Base-by-base conservation (phyloP, 2,329 filamentous ascomycete species). In the Scleromitrula shiraiana region DNA sequence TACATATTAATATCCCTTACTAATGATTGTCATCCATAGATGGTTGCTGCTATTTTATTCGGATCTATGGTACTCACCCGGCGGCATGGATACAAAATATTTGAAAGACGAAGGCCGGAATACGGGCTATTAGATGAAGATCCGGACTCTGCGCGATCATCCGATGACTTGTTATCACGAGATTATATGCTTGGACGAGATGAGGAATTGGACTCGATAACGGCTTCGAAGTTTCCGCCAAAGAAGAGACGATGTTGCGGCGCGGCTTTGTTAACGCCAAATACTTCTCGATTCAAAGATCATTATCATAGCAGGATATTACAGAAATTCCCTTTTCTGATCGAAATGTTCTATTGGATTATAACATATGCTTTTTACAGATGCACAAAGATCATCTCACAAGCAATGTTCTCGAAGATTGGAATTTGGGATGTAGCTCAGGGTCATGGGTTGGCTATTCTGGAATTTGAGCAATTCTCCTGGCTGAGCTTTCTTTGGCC, bases 281-380 rank as follows among this genome's bases (percentile, higher is more conserved):
- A 80, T 57, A 76, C 78, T 2, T 75, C 75, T 3, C 72, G 76
- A n/a, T 85, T 82, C 63, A 70, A 73, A 32, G 70, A 74, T 51
- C 66, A 82, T 60, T 62, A 75, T 41, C 80, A 83, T 62, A 82
- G 76, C 52, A 71, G 79, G 22, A 70, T 84, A 47, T 68, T 85
- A 50, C 76, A 82, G 61, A 81, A 80, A 59, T 83, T 78, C 56
- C 77, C 78, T 1, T 83, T 83, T 59, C 59, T 82, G 56, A 74
- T 82, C 47, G 78, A 82, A 61, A 81, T 82, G 76, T 79, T 82
- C 58, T 83, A 83, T 63, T 83, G 80, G 79, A 69, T 76, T 41
- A 70, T 82, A 53, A 82, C 61, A 2, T 62, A 64, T 37, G 56
- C 60, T 1, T 60, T 60, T 24, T 65, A 64, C 36, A 54, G 57